Base-by-base conservation (phyloP, 306 rosid genomes). In the Cicer judaicum region DNA sequence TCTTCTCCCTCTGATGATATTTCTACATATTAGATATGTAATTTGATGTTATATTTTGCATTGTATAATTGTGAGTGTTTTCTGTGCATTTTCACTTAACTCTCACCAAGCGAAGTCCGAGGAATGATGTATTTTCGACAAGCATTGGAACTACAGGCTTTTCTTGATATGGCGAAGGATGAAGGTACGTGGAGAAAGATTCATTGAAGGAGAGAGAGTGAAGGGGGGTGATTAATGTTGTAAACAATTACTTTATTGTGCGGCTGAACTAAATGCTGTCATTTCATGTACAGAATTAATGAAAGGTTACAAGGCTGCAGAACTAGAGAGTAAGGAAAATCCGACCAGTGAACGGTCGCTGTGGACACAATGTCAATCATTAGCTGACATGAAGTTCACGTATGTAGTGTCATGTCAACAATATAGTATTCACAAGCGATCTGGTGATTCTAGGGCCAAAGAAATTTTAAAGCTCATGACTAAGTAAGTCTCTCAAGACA, bases 61-160 rank as follows among this genome's bases (percentile, higher is more conserved):
- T 67, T 77, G 18, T 50, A 10, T 71, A 15, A 80, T 61, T 43
- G 66, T 71, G 74, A 10, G 7, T 84, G n/a, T 72, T 53, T 8
- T 67, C 64, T 74, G 18, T 70, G 70, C n/a, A 64, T 72, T 72
- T 64, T 79, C 49, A 12, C 65, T 38, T 56, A 40, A 42, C 47
- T 84, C 68, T 79, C 62, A 18, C 57, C 38, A 82, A 57, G 54
- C 78, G 59, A 77, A 91, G 98, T 90, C 15, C 91, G 98, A 55
- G 98, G 98, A 71, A 94, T 94, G 98, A 94, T 94, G 98, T 94
- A 94, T 79, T 70, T 91, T 76, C 95, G 92, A 21, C 92, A 94
- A 90, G 98, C 97, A 55, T 77, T 94, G 87, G 97, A 91, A 81
- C 96, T 94, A 74, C 98, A 88, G 82, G 97, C 98, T 78, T 94